A percentile compares a stretch with the other conserved stretches of the same genome.
These are phyloP conservation scores for Pistacia integerrima DNA, from an alignment of 345 rosid genomes.

Conservation along the genomic window DNA sequence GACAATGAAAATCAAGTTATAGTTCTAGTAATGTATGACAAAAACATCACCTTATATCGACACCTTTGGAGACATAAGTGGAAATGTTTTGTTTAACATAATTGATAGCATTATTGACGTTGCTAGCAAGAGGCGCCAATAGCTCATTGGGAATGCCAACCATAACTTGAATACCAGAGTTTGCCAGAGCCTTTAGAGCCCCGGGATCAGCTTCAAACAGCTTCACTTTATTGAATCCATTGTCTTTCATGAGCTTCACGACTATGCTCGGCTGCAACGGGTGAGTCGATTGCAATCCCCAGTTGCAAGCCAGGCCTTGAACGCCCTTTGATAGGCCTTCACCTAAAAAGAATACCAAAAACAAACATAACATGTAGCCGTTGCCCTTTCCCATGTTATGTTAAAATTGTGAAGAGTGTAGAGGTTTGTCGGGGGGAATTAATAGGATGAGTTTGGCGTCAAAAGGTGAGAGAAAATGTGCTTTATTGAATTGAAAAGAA, in stretches of 20 bases:
- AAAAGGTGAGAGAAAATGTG: conserved; percentile 25
- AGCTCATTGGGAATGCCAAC: conserved; percentile 91
- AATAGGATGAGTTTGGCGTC: conserved; percentile 1
- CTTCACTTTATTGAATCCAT: conserved; percentile 86
- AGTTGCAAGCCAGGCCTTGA: conserved; percentile 69
- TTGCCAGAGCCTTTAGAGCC: conserved; percentile 77
- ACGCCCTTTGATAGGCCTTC: conserved; percentile 29
- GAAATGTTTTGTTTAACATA: conserved; percentile 87
- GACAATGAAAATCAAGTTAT: too few relatives aligned
- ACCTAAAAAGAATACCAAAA: conserved; percentile 25
- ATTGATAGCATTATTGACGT: conserved; percentile 50
- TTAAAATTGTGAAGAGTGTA: neutral
- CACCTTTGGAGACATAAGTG: conserved; percentile 57
- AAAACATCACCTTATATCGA: conserved; percentile 57
- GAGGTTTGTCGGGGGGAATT: too few relatives aligned
- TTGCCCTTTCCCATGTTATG: conserved; percentile 31
- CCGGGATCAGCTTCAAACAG: conserved; percentile 86
- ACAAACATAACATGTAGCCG: conserved; percentile 18
- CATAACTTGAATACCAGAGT: conserved; percentile 88
- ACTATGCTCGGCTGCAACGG: conserved; percentile 64
- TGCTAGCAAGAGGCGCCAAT: conserved; percentile 58
- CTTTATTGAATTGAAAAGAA: conserved; percentile 37
- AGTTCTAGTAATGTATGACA: too few relatives aligned
- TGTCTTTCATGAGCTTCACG: conserved; percentile 69
- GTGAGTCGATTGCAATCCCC: conserved; percentile 76